Evolutionary conservation across 148 eudicot species (phyloP).

Genomic region (Camellia japonica): DNA sequence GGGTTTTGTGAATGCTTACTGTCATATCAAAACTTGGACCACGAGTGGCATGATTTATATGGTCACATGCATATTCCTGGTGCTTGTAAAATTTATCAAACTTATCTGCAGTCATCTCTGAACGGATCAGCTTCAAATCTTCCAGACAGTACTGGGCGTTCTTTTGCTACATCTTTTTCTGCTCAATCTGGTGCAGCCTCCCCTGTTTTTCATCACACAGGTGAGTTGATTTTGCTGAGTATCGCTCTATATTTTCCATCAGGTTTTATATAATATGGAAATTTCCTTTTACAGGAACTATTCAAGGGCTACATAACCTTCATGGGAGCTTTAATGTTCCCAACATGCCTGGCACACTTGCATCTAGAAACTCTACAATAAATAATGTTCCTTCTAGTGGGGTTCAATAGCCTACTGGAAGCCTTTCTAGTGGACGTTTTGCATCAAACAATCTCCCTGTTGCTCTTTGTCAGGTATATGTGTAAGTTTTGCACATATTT

Average conservation of each 20-base stretch:
- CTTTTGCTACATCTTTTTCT: slow-evolving; percentile 56
- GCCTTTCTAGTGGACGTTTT: slow-evolving; percentile 79
- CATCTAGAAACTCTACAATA: slow-evolving; percentile 78
- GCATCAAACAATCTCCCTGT: slow-evolving; percentile 73
- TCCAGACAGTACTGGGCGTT: slow-evolving; percentile 49
- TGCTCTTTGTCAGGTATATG: slow-evolving; percentile 71
- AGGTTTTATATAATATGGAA: not conserved
- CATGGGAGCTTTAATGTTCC: slow-evolving; percentile 84
- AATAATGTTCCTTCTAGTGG: slow-evolving; percentile 80
- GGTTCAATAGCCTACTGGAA: slow-evolving; percentile 76
- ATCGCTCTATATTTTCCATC: not conserved
- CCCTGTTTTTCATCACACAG: slow-evolving; percentile 64
- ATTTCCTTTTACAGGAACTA: slow-evolving; percentile 42
- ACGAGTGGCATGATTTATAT: not conserved
- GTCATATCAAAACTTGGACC: not conserved
- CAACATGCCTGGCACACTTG: slow-evolving; percentile 68
- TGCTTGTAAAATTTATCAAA: not conserved
- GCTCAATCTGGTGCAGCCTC: slow-evolving; percentile 62
- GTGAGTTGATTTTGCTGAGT: slow-evolving; percentile 34
- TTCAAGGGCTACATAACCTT: slow-evolving; percentile 65
- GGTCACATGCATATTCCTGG: not conserved
- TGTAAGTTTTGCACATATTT: not conserved
- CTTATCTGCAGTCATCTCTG: slow-evolving; percentile 46
- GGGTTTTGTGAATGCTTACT: not conserved
- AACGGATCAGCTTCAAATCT: slow-evolving; percentile 59